Base-by-base conservation (phyloP, 176 grass and related monocot species). In the Urochloa ruziziensis region DNA sequence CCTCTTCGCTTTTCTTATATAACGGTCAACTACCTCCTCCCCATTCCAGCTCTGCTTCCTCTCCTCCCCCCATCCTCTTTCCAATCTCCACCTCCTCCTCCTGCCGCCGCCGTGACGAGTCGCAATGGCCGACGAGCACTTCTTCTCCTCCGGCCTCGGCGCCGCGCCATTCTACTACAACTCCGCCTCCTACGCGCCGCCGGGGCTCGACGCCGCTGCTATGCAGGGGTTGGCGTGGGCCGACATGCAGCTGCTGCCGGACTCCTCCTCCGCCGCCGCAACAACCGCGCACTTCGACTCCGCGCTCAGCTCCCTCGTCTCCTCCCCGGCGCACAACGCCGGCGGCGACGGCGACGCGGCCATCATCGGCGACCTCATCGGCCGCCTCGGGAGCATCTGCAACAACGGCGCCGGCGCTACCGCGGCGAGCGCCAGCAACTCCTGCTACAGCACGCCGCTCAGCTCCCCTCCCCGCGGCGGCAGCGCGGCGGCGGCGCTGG, bases 321-420 rank as follows among this genome's bases (percentile, higher is more conserved):
- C 92, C 0, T 94, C 92, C 0, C 92, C 92, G 27, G 62, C 58
- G 14, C 58, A 18, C 59, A 17, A 32, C 23, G 48, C 5, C 16
- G 0, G 6, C 57, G n/a, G 57, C 4, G 62, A 43, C 21, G 79
- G 91, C 39, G 83, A 70, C 23, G 61, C 66, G 37, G 74, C 76
- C 74, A 80, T 91, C 62, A 80, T 94, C 63, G 80, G 86, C 30
- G 92, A 94, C 80, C 86, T 94, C 57, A 91, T 94, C 58, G 89
- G 89, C 34, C 86, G 89, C n/a, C 80, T 94, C 58, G 92, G 83
- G 46, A 82, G 85, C 92, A 94, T 94, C 86, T 94, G 89, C 83
- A n/a, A n/a, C n/a, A n/a, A n/a, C n/a, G 78, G 47, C 79, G 53
- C n/a, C 32, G 67, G 43, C 2, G 56, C n/a, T 0, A 19, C 19